Conservation (phyloP, 2,329 filamentous ascomycete species). For the Venturia pyrina region DNA sequence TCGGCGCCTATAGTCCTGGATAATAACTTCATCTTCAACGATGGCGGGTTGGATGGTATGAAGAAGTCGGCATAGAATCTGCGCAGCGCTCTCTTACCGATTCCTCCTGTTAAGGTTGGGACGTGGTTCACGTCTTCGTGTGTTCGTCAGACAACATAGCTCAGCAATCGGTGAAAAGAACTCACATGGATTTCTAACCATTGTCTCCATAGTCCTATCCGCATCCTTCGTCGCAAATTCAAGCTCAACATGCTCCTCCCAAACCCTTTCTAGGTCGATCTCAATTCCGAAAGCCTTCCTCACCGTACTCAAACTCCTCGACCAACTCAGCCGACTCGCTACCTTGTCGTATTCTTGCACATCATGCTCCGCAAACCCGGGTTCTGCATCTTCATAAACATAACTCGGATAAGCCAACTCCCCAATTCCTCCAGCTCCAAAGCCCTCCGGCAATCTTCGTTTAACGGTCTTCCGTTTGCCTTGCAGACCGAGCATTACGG, state of each 20-base stretch:
- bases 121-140: conserved; percentile 29
- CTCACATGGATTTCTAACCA: conserved; percentile 26
- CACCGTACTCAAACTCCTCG: conserved; percentile 50
- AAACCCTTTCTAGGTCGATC: conserved; percentile 34
- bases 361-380: conserved; percentile 63
- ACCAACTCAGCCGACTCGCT: conserved; percentile 57
- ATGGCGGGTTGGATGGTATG: conserved; percentile 39
- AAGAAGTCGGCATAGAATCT: conserved; percentile 50
- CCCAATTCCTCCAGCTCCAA: conserved; percentile 37
- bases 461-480: conserved; percentile 39
- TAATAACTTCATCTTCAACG: conserved; percentile 43
- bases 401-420: conserved; percentile 32
- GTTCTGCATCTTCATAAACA: conserved; percentile 44
- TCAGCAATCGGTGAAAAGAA: neutral
- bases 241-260: conserved; percentile 27
- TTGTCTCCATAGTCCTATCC: conserved; percentile 29
- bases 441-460: conserved; percentile 40
- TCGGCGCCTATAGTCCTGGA: conserved; percentile 49
- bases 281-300: conserved; percentile 49
- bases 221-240: conserved; percentile 26
- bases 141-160: conserved; percentile 25
- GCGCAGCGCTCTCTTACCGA: conserved; percentile 31
- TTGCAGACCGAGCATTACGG: conserved; percentile 44
- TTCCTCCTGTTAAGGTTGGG: conserved; percentile 35
- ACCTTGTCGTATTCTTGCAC: conserved; percentile 57